Base-by-base conservation (phyloP, 176 grass and related monocot species). In the Oropetium thomaeum region DNA sequence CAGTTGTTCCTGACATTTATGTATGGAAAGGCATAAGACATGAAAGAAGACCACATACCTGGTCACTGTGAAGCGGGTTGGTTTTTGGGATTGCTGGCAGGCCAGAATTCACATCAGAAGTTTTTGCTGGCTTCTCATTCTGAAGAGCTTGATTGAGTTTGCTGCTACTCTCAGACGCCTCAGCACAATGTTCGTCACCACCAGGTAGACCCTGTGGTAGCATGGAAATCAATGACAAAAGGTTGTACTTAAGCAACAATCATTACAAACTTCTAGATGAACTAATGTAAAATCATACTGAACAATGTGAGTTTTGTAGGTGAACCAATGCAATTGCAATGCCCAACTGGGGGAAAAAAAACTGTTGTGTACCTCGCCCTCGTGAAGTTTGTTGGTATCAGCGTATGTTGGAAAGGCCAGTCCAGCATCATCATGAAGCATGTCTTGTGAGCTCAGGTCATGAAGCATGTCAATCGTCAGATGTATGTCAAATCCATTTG, bases 401-500 rank as follows among this genome's bases (percentile, higher is more conserved):
- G n/a, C 9, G 35, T 30, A 59, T 20, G 34, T 20, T 42, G 35
- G 22, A 26, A 59, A n/a, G 35, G 15, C 23, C 71, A 74, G 9
- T 40, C 55, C 59, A 62, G 43, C 57, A 63, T 81, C 58, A 66
- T 57, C 80, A 74, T 44, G 27, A 43, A 74, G 13, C 79, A 74
- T 66, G 55, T 74, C 59, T 47, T 67, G 60, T 15, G 71, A 82
- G 38, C 27, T 58, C 38, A 75, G 71, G 28, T 82, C 80, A 67
- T 82, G 14, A 82, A 82, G 49, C 70, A 75, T 67, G 43, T 67
- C 38, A 33, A 75, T 12, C 14, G 80, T 82, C 20, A 67, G n/a
- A 67, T 67, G n/a, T 44, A 75, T 59, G 80, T 67, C 80, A 75
- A 75, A 82, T 35, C 65, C 62, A 82, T 75, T 74, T 47, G 71